phyloP scores from a whole-genome alignment of 2,329 filamentous ascomycete species.

The Pseudofabraea citricarpa region DNA sequence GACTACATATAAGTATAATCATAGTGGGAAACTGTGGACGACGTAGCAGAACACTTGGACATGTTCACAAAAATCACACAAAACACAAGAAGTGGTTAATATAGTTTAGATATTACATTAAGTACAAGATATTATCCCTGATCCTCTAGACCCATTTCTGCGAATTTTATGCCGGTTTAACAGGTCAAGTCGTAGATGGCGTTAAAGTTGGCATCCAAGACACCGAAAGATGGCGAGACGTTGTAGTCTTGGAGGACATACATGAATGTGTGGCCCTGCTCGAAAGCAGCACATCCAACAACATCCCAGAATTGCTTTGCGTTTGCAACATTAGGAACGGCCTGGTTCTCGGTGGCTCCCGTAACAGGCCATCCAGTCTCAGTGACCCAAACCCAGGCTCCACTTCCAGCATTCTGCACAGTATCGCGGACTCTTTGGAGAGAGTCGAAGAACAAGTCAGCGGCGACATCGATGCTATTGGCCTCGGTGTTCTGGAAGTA shows the following conservation, averaged over 20 bases:
- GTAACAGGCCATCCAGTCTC: constrained; percentile 62
- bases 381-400: constrained; percentile 55
- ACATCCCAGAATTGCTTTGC: constrained; percentile 60
- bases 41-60: too few relatives aligned
- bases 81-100: too few relatives aligned
- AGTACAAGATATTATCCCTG: too few relatives aligned
- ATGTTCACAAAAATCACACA: too few relatives aligned
- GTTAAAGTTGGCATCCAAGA: constrained; percentile 27
- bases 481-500: constrained; percentile 56
- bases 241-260: constrained; percentile 54
- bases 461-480: constrained; percentile 51
- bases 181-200: constrained; percentile 21
- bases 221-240: constrained; percentile 33
- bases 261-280: constrained; percentile 54
- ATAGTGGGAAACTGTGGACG: too few relatives aligned
- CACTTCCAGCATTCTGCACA: constrained; percentile 42
- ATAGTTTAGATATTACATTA: too few relatives aligned
- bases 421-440: constrained; percentile 26
- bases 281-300: constrained; percentile 54
- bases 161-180: constrained; percentile 1
- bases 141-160: too few relatives aligned
- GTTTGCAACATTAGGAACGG: constrained; percentile 50
- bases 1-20: too few relatives aligned
- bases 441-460: constrained; percentile 44
- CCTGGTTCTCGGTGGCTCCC: constrained; percentile 49